These are phyloP conservation scores for Juglanconis juglandina DNA, from an alignment of 2,329 filamentous ascomycete genomes.

Conservation along the genomic window DNA sequence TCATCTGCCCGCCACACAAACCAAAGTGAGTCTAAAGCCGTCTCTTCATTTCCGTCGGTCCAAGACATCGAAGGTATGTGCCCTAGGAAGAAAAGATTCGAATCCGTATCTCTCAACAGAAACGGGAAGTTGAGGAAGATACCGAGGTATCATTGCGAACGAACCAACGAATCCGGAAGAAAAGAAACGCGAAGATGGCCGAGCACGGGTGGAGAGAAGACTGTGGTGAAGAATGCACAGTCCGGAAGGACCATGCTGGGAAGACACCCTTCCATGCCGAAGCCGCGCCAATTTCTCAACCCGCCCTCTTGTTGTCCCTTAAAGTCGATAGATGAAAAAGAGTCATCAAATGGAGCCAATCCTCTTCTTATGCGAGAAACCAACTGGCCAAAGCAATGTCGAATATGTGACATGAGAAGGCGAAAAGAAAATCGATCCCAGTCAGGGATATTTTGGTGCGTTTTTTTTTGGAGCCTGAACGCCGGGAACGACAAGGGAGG, in stretches of 20 bases:
- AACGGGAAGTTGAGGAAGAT: background rate
- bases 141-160: conserved; percentile 7
- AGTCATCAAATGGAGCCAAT: conserved; percentile 9
- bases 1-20: conserved; percentile 1
- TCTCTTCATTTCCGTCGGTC: background rate
- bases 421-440: background rate
- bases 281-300: conserved; percentile 15
- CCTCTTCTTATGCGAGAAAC: background rate
- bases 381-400: conserved; percentile 1
- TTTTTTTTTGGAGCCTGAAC: conserved; percentile 5
- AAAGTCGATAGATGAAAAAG: conserved; percentile 10
- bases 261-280: conserved; percentile 15
- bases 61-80: conserved; percentile 10
- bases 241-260: conserved; percentile 11
- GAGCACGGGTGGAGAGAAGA: conserved; percentile 3
- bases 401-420: conserved; percentile 5
- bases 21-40: conserved; percentile 8
- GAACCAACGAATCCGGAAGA: background rate
- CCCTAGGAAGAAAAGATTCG: background rate
- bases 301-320: conserved; percentile 5
- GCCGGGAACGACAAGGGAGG: background rate
- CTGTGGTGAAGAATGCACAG: background rate
- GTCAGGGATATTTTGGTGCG: background rate
- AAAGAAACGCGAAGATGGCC: background rate
- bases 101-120: background rate